These are phyloP conservation scores for Phaeosphaeria sp. DNA, from an alignment of 2,329 filamentous ascomycete genomes.

Conservation along the genomic window DNA sequence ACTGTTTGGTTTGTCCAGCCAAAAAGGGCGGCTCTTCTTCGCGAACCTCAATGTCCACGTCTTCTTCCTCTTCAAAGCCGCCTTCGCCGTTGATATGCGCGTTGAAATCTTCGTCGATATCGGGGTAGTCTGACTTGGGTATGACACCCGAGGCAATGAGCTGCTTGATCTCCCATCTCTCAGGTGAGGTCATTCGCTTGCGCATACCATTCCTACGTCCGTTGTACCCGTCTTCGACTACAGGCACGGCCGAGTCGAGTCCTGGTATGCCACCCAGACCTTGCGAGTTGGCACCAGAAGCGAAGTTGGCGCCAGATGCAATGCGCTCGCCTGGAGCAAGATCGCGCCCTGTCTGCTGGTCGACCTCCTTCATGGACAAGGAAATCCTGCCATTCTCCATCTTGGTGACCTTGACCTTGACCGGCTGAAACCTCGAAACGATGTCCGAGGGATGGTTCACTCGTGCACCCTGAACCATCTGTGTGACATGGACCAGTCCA, in stretches of 20 bases:
- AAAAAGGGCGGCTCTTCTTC: slow-evolving; percentile 98
- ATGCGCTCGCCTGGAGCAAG: slow-evolving; percentile 78
- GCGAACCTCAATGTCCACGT: slow-evolving; percentile 94
- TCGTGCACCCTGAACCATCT: slow-evolving; percentile 81
- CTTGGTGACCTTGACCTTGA: slow-evolving; percentile 92
- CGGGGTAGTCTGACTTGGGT: slow-evolving; percentile 91
- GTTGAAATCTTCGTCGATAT: slow-evolving; percentile 92
- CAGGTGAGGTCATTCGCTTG: slow-evolving; percentile 95
- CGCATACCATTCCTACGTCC: slow-evolving; percentile 62
- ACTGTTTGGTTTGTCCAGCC: slow-evolving; percentile 95
- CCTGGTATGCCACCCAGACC: slow-evolving; percentile 69
- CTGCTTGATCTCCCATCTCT: slow-evolving; percentile 97
- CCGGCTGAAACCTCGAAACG: slow-evolving; percentile 77
- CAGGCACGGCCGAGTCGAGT: slow-evolving; percentile 61
- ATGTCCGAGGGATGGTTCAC: slow-evolving; percentile 93
- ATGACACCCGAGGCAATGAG: slow-evolving; percentile 94
- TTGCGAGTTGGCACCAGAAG: slow-evolving; percentile 81
- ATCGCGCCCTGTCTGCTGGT: slow-evolving; percentile 86
- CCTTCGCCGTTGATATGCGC: slow-evolving; percentile 85
- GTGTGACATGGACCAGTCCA: slow-evolving; percentile 91
- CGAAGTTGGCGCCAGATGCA: slow-evolving; percentile 60
- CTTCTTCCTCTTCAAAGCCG: slow-evolving; percentile 90
- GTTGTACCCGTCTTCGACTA: slow-evolving; percentile 68
- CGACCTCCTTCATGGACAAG: slow-evolving; percentile 96
- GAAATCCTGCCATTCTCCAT: slow-evolving; percentile 83